phyloP scores from a whole-genome alignment of 306 rosid genomes.

The Quercus glauca region DNA sequence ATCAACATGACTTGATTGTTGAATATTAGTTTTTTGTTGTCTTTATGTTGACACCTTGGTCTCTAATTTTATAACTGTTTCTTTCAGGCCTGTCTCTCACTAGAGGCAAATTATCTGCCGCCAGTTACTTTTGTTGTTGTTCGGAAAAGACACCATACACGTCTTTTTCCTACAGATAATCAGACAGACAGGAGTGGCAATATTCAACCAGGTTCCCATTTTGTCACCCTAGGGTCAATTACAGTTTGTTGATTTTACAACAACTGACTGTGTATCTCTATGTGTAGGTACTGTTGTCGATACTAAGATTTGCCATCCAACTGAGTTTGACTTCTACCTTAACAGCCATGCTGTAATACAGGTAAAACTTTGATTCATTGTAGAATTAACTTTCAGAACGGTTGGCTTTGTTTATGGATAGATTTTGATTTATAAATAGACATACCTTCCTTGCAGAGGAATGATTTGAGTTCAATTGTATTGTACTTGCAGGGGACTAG shows the following conservation, averaged over 20 bases:
- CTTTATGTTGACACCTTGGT: neutral
- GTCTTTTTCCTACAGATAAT: constrained; percentile 47
- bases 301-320: constrained; percentile 56
- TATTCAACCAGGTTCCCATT: constrained; percentile 63
- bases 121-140: constrained; percentile 69
- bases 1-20: neutral
- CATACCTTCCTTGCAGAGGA: neutral
- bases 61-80: neutral
- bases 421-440: neutral
- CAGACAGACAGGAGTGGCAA: constrained; percentile 60
- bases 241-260: too few relatives aligned
- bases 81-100: constrained; percentile 60
- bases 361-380: constrained; percentile 15
- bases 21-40: neutral
- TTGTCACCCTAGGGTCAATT: neutral
- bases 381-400: neutral
- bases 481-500: constrained; percentile 44
- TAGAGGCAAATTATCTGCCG: constrained; percentile 46
- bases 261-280: neutral
- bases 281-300: constrained; percentile 78
- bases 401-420: neutral
- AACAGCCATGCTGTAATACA: constrained; percentile 89
- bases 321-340: constrained; percentile 68
- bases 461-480: neutral
- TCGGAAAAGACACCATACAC: constrained; percentile 74